phyloP scores from a whole-genome alignment of 1,139 yeast genomes.

The Candida tetrigidarum region DNA sequence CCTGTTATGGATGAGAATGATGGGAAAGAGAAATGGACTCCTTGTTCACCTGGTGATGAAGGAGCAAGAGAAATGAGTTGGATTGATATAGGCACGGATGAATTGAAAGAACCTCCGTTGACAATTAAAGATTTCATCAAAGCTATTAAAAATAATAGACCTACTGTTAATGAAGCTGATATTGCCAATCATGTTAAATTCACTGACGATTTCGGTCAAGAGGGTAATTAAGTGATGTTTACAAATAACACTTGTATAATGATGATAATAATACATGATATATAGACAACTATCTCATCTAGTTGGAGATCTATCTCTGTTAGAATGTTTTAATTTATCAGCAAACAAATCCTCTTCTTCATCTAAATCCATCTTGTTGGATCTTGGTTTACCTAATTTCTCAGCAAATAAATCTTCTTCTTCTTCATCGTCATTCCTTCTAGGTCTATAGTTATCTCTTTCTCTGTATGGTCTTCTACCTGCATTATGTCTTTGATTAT shows the following conservation, averaged over 20 bases:
- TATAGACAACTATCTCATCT: slow-evolving; percentile 9
- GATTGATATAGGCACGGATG: slow-evolving; percentile 91
- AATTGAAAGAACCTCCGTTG: slow-evolving; percentile 85
- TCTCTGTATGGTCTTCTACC: slow-evolving; percentile 15
- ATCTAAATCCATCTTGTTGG: slow-evolving; percentile 23
- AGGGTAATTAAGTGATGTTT: slow-evolving; percentile 64
- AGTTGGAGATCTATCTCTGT: slow-evolving; percentile 24
- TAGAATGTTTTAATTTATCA: slow-evolving; percentile 18
- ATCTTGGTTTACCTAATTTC: slow-evolving; percentile 8
- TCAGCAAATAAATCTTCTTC: slow-evolving; percentile 22
- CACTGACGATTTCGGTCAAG: slow-evolving; percentile 96
- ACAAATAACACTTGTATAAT: background rate
- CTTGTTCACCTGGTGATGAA: slow-evolving; percentile 95
- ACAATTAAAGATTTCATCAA: slow-evolving; percentile 92
- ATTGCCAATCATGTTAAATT: slow-evolving; percentile 83
- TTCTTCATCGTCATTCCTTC: slow-evolving; percentile 17
- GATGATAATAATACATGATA: background rate
- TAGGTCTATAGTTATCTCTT: slow-evolving; percentile 8
- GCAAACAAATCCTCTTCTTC: slow-evolving; percentile 22
- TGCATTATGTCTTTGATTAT: slow-evolving; percentile 6
- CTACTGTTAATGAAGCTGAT: slow-evolving; percentile 90
- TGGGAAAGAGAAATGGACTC: slow-evolving; percentile 61
- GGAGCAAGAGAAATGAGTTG: slow-evolving; percentile 90
- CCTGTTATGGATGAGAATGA: slow-evolving; percentile 44
- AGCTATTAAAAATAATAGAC: slow-evolving; percentile 89